phyloP scores from a whole-genome alignment of 768 basidiomycete species.

The Boletus reticuloceps region DNA sequence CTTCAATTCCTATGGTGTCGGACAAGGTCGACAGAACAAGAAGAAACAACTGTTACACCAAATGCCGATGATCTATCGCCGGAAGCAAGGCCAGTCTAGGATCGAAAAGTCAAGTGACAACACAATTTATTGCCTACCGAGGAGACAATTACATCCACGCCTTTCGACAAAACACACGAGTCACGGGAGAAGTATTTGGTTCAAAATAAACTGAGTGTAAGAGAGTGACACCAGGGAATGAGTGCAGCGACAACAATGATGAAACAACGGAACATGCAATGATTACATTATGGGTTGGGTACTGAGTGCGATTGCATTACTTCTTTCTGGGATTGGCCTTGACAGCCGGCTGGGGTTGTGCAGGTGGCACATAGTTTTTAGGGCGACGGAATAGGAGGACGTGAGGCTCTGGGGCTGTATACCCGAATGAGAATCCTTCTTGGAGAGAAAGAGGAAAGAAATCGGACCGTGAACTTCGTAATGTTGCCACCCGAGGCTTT shows the following conservation, averaged over 20 bases:
- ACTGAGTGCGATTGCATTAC: conserved; percentile 20
- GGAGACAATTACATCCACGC: conserved; percentile 6
- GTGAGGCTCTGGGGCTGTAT: conserved; percentile 84
- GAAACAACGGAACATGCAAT: conserved; percentile 21
- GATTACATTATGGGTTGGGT: conserved; percentile 11
- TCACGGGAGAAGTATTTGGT: conserved; percentile 1
- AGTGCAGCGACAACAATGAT: conserved; percentile 21
- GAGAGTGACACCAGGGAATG: conserved; percentile 11
- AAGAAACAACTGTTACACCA: too few species aligned
- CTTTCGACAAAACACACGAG: conserved; percentile 7
- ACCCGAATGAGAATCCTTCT: conserved; percentile 10
- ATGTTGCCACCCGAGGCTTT: conserved; percentile 96
- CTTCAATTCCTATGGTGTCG: too few species aligned
- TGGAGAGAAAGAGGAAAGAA: not conserved
- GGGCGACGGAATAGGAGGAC: conserved; percentile 88
- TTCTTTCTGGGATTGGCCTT: conserved; percentile 45
- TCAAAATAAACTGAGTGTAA: conserved; percentile 10
- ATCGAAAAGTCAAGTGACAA: too few species aligned
- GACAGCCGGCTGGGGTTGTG: conserved; percentile 40
- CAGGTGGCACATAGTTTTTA: conserved; percentile 61
- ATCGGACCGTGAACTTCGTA: conserved; percentile 90
- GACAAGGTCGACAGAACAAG: too few species aligned
- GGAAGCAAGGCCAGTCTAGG: too few species aligned
- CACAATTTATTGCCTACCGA: conserved; percentile 5
- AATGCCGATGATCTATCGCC: too few species aligned